Evolutionary conservation across 495 filamentous ascomycete genomes (phyloP).

Genomic region (Staphylotrichum tortipilum): DNA sequence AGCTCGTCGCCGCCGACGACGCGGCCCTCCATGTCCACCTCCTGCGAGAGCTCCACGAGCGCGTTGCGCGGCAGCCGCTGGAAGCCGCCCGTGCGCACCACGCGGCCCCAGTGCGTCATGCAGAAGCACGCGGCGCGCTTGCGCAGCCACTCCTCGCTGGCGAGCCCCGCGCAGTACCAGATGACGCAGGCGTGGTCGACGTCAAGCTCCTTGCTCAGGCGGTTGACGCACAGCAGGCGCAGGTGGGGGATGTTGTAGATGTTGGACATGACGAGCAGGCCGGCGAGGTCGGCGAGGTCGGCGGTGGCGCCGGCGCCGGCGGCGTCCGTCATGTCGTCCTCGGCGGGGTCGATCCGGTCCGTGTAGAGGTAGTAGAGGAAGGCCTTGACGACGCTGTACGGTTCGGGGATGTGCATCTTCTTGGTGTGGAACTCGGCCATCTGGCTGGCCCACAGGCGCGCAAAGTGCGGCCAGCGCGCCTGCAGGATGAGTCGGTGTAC

Average conservation of each 20-base stretch:
- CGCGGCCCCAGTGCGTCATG: conserved; percentile 86
- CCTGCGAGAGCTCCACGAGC: conserved; percentile 83
- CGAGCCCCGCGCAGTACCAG: conserved; percentile 86
- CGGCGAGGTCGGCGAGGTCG: conserved; percentile 76
- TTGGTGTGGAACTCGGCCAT: conserved; percentile 97
- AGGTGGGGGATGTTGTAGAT: conserved; percentile 94
- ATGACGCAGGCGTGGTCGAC: conserved; percentile 90
- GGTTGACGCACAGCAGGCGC: conserved; percentile 77
- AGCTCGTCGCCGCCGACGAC: conserved; percentile 78
- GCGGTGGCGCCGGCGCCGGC: conserved; percentile 46
- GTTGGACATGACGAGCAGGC: conserved; percentile 95
- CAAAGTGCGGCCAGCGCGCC: conserved; percentile 94
- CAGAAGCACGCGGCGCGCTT: conserved; percentile 81
- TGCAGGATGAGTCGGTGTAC: conserved; percentile 89
- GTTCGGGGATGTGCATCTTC: conserved; percentile 95
- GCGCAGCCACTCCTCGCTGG: conserved; percentile 86
- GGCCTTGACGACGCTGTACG: conserved; percentile 85
- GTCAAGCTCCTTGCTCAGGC: conserved; percentile 80
- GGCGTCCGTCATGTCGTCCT: too few relatives aligned
- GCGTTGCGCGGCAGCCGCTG: conserved; percentile 64
- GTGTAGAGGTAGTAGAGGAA: conserved; percentile 97
- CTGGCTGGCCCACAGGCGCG: conserved; percentile 76
- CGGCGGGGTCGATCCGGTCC: conserved; percentile 65
- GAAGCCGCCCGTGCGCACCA: conserved; percentile 85
- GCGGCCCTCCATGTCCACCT: conserved; percentile 82